Percentiles rank a stretch among this genome's conserved stretches.
These are phyloP conservation scores for Zoysia japonica DNA, from an alignment of 176 grass and related monocot genomes.

Conservation along the genomic window DNA sequence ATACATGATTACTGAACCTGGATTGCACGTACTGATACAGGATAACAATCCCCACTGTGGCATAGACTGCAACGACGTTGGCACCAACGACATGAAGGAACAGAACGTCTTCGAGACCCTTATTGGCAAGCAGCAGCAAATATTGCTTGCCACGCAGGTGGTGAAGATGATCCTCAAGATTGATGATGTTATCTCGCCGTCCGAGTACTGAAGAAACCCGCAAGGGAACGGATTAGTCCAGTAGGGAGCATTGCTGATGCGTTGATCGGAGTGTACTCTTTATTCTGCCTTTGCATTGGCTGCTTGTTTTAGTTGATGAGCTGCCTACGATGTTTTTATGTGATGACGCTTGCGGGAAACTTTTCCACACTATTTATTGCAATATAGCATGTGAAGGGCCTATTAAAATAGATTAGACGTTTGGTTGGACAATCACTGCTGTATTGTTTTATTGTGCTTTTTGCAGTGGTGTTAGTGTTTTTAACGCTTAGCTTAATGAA, in stretches of 20 bases:
- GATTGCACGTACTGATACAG: slow-evolving; percentile 17
- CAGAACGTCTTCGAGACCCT: slow-evolving; percentile 73
- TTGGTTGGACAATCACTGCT: neutral
- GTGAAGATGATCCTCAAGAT: slow-evolving; percentile 94
- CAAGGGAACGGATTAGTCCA: neutral
- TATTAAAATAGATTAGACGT: slow-evolving; percentile 5
- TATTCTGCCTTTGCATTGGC: neutral
- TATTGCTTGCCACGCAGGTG: slow-evolving; percentile 69
- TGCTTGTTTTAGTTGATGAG: slow-evolving; percentile 17
- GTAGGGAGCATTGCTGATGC: neutral
- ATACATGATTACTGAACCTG: slow-evolving; percentile 26
- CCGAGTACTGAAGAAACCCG: slow-evolving; percentile 57
- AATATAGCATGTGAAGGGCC: neutral
- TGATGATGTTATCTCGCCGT: slow-evolving; percentile 57
- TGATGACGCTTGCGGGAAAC: neutral
- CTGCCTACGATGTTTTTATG: slow-evolving; percentile 9
- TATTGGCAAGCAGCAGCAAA: slow-evolving; percentile 80
- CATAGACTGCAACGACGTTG: slow-evolving; percentile 69
- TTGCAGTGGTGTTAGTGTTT: neutral
- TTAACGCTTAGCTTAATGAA: too few species aligned
- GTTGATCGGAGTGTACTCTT: neutral
- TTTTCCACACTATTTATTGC: neutral
- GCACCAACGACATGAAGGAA: slow-evolving; percentile 66
- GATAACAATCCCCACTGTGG: slow-evolving; percentile 65
- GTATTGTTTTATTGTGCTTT: neutral